Conservation (phyloP, 371 early-diverging fungal species). For the Mucor mucedo region DNA sequence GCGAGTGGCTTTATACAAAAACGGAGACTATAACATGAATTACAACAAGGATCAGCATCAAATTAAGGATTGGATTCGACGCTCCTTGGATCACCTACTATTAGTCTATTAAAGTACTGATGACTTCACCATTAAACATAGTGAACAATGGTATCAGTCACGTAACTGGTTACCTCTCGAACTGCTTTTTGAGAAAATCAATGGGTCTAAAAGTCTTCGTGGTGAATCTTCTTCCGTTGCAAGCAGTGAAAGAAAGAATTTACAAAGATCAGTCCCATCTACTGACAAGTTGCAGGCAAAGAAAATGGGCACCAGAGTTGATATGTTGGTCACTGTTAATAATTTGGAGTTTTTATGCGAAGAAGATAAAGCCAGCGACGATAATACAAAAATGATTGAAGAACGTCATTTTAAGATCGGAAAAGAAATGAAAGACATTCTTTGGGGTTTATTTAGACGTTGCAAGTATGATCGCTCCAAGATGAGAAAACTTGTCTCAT, state of each 20-base stretch:
- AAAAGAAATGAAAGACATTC: constrained; percentile 17
- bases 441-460: constrained; percentile 5
- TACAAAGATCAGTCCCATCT: constrained; percentile 6
- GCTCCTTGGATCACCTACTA: constrained; percentile 1
- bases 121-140: constrained; percentile 4
- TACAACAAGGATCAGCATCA: constrained; percentile 2
- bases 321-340: constrained; percentile 14
- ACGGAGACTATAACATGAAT: constrained; percentile 1
- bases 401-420: constrained; percentile 13
- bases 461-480: not conserved
- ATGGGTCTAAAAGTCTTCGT: constrained; percentile 8
- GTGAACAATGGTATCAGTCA: constrained; percentile 13
- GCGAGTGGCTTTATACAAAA: not conserved
- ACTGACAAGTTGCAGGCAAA: constrained; percentile 29
- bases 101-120: constrained; percentile 1
- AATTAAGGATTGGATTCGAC: constrained; percentile 7
- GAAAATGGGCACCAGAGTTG: constrained; percentile 29
- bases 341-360: constrained; percentile 11
- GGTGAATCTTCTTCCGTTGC: constrained; percentile 2
- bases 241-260: constrained; percentile 10
- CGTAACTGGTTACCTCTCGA: constrained; percentile 11
- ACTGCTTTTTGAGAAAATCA: constrained; percentile 11
- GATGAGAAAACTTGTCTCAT: constrained; percentile 3
- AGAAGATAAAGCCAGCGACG: constrained; percentile 10
- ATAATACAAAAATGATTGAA: constrained; percentile 13